Evolutionary conservation across 1,139 yeast genomes (phyloP).

Genomic region (Pichia sp.): DNA sequence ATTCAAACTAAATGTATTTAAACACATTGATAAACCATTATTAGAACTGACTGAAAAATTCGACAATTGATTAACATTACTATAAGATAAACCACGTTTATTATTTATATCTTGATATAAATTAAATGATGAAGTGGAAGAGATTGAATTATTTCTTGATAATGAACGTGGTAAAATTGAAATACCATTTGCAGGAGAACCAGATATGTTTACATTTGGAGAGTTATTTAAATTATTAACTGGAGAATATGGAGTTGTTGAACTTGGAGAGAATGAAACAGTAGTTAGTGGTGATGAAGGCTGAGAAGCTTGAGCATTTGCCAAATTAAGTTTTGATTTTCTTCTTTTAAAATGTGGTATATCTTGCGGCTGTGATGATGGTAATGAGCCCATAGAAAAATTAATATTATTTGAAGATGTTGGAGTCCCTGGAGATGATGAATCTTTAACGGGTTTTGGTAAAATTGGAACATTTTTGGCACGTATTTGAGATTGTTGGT

Average conservation of each 20-base stretch:
- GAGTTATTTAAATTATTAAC: conserved; percentile 4
- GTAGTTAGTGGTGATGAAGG: conserved; percentile 16
- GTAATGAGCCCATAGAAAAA: conserved; percentile 16
- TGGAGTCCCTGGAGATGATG: conserved; percentile 21
- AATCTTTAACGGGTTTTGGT: conserved; percentile 25
- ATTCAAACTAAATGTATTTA: not conserved
- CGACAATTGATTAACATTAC: not conserved
- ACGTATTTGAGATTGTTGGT: conserved; percentile 6
- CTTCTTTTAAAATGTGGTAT: conserved; percentile 28
- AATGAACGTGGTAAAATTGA: conserved; percentile 15
- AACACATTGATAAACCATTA: not conserved
- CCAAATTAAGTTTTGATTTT: conserved; percentile 22
- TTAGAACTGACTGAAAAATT: not conserved
- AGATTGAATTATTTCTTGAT: conserved; percentile 24
- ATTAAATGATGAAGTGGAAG: conserved; percentile 23
- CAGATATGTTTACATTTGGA: conserved; percentile 15
- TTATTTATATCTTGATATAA: conserved; percentile 26
- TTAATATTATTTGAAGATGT: conserved; percentile 4
- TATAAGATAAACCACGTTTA: conserved; percentile 24
- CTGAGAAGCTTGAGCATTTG: conserved; percentile 12
- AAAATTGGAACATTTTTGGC: conserved; percentile 31
- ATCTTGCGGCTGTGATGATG: conserved; percentile 27
- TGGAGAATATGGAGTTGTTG: conserved; percentile 15
- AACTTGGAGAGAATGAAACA: conserved; percentile 13
- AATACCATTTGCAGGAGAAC: conserved; percentile 18